Evolutionary conservation across 2,329 filamentous ascomycete species (phyloP).

Genomic region (Ophiostoma australiae): DNA sequence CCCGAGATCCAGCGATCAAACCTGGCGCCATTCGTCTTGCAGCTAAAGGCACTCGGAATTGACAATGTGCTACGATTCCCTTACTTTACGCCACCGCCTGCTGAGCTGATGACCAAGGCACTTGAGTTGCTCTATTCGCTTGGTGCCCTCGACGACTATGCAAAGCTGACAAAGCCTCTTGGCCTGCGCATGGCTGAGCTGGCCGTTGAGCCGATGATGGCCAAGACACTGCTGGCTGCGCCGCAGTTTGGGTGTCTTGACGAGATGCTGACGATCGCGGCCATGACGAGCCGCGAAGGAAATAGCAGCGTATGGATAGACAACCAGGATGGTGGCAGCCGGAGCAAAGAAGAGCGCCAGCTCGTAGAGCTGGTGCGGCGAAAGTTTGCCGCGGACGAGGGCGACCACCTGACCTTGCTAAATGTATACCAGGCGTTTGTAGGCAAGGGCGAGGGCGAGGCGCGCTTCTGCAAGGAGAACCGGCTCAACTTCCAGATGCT

Average conservation of each 20-base stretch:
- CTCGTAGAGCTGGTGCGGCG: constrained; percentile 67
- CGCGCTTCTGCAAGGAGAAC: constrained; percentile 82
- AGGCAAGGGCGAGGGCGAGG: constrained; percentile 73
- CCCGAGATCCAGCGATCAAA: constrained; percentile 93
- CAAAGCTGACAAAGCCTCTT: constrained; percentile 83
- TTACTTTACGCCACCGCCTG: constrained; percentile 79
- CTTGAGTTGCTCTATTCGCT: constrained; percentile 83
- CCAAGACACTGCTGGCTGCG: constrained; percentile 75
- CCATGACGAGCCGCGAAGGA: constrained; percentile 85
- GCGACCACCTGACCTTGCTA: constrained; percentile 85
- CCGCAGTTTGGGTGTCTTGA: constrained; percentile 70
- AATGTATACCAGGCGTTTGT: constrained; percentile 92
- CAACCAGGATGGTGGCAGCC: constrained; percentile 56
- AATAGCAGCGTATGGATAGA: constrained; percentile 77
- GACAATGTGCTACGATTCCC: constrained; percentile 90
- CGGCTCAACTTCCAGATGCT: constrained; percentile 82
- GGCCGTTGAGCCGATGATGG: constrained; percentile 92
- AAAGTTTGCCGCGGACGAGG: constrained; percentile 86
- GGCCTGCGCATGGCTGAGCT: constrained; percentile 89
- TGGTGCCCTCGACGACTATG: constrained; percentile 81
- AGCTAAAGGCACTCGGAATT: constrained; percentile 90
- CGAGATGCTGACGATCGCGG: constrained; percentile 85
- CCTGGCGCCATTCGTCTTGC: constrained; percentile 78
- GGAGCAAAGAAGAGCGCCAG: constrained; percentile 53
- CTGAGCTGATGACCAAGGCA: constrained; percentile 77